Percentiles rank a stretch among this genome's conserved stretches.
phyloP scores from a whole-genome alignment of 1,284 basidiomycete genomes.

The Melampsora larici-populina region DNA sequence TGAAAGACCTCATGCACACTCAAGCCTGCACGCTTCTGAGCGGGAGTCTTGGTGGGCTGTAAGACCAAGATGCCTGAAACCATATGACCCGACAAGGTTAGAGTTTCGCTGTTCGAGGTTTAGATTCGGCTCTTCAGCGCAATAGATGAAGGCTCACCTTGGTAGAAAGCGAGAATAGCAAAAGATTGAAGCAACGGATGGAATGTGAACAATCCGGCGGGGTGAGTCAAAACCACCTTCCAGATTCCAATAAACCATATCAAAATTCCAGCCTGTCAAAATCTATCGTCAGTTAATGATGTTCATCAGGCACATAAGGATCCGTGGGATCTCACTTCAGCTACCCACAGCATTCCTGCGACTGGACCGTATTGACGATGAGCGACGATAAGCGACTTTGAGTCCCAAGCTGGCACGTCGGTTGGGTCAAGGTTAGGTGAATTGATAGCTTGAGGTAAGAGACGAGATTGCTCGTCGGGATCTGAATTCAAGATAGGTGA shows the following conservation, averaged over 20 bases:
- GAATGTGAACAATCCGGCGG: conserved; percentile 36
- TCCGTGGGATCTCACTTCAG: background rate
- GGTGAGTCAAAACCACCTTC: conserved; percentile 25
- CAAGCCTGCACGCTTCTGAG: conserved; percentile 27
- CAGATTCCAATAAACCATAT: conserved; percentile 39
- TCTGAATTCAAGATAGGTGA: too few species aligned
- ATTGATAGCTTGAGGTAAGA: background rate
- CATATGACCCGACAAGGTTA: background rate
- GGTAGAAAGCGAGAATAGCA: conserved; percentile 36
- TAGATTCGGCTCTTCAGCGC: background rate
- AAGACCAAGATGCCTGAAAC: conserved; percentile 34
- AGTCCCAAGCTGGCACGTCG: background rate
- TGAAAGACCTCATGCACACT: conserved; percentile 37
- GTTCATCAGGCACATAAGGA: background rate
- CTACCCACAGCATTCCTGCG: conserved; percentile 24
- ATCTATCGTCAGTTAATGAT: background rate
- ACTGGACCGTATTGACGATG: conserved; percentile 2
- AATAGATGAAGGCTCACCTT: conserved; percentile 14
- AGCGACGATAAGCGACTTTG: conserved; percentile 9
- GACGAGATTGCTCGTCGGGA: background rate
- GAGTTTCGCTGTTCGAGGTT: background rate
- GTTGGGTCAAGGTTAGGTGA: background rate
- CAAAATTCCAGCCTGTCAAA: conserved; percentile 15
- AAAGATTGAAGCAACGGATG: conserved; percentile 41
- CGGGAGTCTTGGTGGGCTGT: conserved; percentile 30